Evolutionary conservation across 805 yeast species (phyloP).

Genomic region (Tetrapisispora arboricola): DNA sequence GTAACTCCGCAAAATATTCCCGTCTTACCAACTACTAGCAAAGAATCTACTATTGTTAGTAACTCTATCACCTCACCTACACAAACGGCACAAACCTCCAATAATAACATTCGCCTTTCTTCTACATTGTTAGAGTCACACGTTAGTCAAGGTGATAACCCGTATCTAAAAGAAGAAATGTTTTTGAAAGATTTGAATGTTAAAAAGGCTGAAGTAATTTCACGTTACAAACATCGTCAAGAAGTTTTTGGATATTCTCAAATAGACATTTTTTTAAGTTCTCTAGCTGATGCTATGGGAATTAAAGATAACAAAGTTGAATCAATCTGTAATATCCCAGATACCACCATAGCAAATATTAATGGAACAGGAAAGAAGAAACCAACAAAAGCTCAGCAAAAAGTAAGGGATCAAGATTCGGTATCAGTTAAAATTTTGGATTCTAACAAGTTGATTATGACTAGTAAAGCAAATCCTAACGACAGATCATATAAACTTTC

Average conservation of each 20-base stretch:
- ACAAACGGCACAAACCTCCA: conserved; percentile 3
- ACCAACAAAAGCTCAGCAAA: conserved; percentile 22
- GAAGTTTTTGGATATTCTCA: conserved; percentile 24
- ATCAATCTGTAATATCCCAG: conserved; percentile 14
- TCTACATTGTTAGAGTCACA: conserved; percentile 1
- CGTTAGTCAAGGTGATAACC: conserved; percentile 11
- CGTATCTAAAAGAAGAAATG: conserved; percentile 25
- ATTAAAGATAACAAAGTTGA: conserved; percentile 22
- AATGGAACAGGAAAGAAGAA: conserved; percentile 29
- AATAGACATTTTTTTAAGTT: conserved; percentile 24
- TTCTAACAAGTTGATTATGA: conserved; percentile 22
- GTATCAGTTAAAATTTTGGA: conserved; percentile 15
- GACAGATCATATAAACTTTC: conserved; percentile 12
- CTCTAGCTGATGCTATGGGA: conserved; percentile 27
- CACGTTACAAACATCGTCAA: conserved; percentile 28
- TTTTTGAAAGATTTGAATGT: conserved; percentile 20
- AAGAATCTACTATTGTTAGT: background rate
- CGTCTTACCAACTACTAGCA: background rate
- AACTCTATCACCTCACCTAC: background rate
- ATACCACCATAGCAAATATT: conserved; percentile 18
- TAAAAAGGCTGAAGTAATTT: conserved; percentile 25
- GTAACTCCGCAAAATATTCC: background rate
- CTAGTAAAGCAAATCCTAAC: conserved; percentile 13
- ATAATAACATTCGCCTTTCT: background rate
- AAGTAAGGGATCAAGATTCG: conserved; percentile 26